These are phyloP conservation scores for Fusarium sp. DNA, from an alignment of 2,329 filamentous ascomycete genomes.

Conservation along the genomic window DNA sequence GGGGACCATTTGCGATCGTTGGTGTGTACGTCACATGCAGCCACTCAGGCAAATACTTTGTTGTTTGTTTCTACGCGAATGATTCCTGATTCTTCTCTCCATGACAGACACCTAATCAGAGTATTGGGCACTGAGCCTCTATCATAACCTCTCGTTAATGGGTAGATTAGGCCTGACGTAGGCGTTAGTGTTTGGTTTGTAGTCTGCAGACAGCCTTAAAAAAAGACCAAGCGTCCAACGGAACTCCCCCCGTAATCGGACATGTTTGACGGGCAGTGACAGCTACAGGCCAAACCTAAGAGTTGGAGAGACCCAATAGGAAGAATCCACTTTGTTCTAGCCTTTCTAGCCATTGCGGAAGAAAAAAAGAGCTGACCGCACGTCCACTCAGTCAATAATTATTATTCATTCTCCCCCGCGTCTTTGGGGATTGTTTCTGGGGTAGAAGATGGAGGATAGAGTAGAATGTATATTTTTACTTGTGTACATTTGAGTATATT, in stretches of 20 bases:
- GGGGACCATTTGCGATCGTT: constrained; percentile 11
- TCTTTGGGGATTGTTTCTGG: constrained; percentile 30
- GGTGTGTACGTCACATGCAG: constrained; percentile 23
- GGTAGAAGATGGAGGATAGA: constrained; percentile 17
- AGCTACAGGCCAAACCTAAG: background rate
- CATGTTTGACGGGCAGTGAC: background rate
- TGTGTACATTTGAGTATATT: background rate
- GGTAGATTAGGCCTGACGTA: background rate
- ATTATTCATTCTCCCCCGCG: constrained; percentile 24
- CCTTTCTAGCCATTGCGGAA: constrained; percentile 17
- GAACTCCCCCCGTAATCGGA: constrained; percentile 25
- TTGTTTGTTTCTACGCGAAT: background rate
- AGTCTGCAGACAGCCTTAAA: background rate
- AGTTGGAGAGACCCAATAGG: background rate
- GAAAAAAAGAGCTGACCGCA: constrained; percentile 8
- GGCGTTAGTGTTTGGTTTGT: background rate
- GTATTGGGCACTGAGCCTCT: background rate
- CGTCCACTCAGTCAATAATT: constrained; percentile 10
- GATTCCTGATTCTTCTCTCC: background rate
- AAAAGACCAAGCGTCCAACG: background rate
- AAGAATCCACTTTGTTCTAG: constrained; percentile 40
- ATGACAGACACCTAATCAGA: background rate
- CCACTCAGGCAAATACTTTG: background rate
- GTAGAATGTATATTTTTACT: background rate
- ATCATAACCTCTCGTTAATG: too few species aligned